A percentile compares a stretch with the other conserved stretches of the same genome.
These are phyloP conservation scores for Capsella rubella DNA, from an alignment of 441 rosid species.

Conservation along the genomic window DNA sequence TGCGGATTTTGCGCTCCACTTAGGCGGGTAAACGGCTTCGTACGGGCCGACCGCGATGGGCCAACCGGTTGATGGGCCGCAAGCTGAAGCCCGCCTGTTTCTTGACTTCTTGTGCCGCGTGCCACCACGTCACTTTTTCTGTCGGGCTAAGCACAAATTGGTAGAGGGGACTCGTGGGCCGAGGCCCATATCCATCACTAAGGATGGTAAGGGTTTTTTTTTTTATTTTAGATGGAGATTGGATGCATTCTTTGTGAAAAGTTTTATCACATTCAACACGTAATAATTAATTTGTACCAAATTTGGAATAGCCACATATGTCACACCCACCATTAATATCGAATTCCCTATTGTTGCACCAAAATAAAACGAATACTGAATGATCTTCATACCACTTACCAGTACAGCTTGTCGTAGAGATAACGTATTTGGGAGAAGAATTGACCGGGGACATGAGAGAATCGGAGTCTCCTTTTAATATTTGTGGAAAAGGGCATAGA, in stretches of 20 bases:
- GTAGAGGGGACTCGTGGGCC: no score
- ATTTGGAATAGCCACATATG: neutral
- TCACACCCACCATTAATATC: neutral
- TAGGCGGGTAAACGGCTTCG: no score
- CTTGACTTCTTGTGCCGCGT: no score
- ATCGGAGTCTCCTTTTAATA: accelerated
- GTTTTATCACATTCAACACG: no score
- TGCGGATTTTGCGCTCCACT: no score
- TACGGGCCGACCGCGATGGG: no score
- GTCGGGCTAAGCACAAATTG: no score
- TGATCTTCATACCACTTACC: neutral
- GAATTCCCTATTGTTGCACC: conserved; percentile 27
- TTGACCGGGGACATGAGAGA: neutral
- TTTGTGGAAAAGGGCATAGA: neutral
- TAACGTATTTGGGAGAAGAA: neutral
- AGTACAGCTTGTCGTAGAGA: no score
- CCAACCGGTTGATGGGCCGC: no score
- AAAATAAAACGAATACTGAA: neutral
- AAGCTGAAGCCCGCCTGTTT: no score
- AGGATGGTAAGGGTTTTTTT: conserved; percentile 17
- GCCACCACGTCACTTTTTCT: no score
- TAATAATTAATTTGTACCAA: conserved; percentile 13
- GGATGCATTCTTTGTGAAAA: conserved; percentile 12
- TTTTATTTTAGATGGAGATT: neutral
- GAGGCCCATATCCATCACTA: no score